phyloP scores from a whole-genome alignment of 768 basidiomycete genomes.

The Hydnomerulius pinastri region DNA sequence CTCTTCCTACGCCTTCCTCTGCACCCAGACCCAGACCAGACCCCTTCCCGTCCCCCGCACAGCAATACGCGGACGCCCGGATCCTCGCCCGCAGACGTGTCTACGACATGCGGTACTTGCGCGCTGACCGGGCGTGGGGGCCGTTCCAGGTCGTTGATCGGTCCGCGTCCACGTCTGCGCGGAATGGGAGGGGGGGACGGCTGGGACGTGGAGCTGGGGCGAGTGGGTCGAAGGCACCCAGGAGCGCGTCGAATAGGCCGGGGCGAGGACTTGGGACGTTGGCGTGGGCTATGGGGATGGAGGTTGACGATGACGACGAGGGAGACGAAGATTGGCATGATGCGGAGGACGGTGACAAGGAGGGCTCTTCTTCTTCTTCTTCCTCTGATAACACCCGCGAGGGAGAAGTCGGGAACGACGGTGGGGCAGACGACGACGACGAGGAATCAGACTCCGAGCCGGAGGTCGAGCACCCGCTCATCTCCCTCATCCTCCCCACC shows the following conservation, averaged over 20 bases:
- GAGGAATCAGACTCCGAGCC: slow-evolving; percentile 16
- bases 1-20: slow-evolving; percentile 5
- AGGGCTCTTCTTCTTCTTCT: background rate
- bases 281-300: slow-evolving; percentile 18
- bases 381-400: slow-evolving; percentile 7
- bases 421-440: slow-evolving; percentile 14
- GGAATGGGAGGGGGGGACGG: background rate
- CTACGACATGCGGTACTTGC: slow-evolving; percentile 33
- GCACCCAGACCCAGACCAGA: too few relatives aligned
- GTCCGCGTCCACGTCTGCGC: background rate
- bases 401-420: slow-evolving; percentile 20
- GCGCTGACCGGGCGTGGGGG: slow-evolving; percentile 30
- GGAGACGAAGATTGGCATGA: slow-evolving; percentile 26
- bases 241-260: background rate
- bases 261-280: slow-evolving; percentile 10
- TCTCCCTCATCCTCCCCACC: slow-evolving; percentile 11
- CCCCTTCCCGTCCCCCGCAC: slow-evolving; percentile 14
- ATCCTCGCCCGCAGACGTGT: slow-evolving; percentile 29
- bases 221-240: background rate
- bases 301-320: slow-evolving; percentile 17
- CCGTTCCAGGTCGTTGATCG: slow-evolving; percentile 24
- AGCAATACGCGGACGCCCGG: slow-evolving; percentile 27
- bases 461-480: slow-evolving; percentile 8
- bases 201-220: background rate
- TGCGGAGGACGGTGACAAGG: background rate